phyloP scores from a whole-genome alignment of 257 asterid species.

The Nicotiana obtusifolia region DNA sequence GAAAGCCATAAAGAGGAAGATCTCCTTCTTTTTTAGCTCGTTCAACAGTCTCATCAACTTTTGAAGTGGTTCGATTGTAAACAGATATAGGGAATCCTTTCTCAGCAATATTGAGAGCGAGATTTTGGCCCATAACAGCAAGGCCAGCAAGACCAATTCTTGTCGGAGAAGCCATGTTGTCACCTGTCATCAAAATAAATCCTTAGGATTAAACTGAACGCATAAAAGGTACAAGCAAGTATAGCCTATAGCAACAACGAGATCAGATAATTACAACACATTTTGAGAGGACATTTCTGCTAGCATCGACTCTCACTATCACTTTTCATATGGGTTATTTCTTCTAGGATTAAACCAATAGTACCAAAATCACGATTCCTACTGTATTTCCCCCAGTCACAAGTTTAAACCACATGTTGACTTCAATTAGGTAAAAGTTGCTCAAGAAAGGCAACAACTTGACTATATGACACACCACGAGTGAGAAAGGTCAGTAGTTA shows the following conservation, averaged over 20 bases:
- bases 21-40: constrained; percentile 82
- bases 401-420: background rate
- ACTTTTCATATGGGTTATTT: background rate
- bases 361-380: background rate
- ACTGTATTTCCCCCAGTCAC: background rate
- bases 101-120: constrained; percentile 96
- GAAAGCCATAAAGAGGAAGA: constrained; percentile 82
- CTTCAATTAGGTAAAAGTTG: background rate
- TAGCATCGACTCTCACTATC: background rate
- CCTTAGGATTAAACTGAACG: background rate
- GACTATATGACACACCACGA: background rate
- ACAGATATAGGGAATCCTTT: constrained; percentile 97
- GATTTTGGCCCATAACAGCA: constrained; percentile 98
- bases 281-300: background rate
- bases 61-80: constrained; percentile 90
- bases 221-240: background rate
- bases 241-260: background rate
- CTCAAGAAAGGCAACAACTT: background rate
- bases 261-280: background rate
- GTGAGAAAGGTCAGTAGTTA: background rate
- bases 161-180: constrained; percentile 60
- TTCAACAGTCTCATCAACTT: constrained; percentile 90
- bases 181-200: background rate
- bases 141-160: constrained; percentile 99
- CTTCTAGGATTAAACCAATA: background rate